These are phyloP conservation scores for Backusella australiensis DNA, from an alignment of 192 early-diverging fungal species.

Conservation along the genomic window DNA sequence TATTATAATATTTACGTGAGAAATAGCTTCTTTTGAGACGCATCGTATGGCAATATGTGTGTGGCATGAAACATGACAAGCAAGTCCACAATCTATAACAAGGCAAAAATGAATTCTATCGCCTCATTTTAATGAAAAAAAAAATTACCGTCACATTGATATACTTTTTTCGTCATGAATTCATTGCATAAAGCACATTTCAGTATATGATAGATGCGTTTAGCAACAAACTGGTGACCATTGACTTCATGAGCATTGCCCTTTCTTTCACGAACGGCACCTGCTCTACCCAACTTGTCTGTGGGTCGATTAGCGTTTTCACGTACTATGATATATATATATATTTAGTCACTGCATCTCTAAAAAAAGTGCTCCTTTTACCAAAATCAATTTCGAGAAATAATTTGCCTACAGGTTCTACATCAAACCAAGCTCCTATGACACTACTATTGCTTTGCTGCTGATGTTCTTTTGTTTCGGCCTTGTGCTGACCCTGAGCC, in stretches of 20 bases:
- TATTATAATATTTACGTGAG: not conserved
- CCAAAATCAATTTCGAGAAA: constrained; percentile 82
- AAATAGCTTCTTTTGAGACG: constrained; percentile 45
- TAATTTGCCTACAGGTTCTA: constrained; percentile 91
- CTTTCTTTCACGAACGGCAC: constrained; percentile 72
- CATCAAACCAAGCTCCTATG: constrained; percentile 77
- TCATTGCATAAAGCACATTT: constrained; percentile 94
- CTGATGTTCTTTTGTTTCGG: not conserved
- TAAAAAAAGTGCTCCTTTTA: constrained; percentile 19
- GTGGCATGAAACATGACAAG: constrained; percentile 91
- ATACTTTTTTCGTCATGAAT: constrained; percentile 86
- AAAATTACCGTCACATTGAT: constrained; percentile 81
- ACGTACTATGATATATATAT: constrained; percentile 15
- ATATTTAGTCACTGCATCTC: no score
- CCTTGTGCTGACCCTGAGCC: constrained; percentile 12
- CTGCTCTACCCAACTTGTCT: constrained; percentile 66
- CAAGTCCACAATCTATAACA: constrained; percentile 80
- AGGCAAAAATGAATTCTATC: not conserved
- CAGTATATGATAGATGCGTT: constrained; percentile 94
- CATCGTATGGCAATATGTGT: constrained; percentile 83
- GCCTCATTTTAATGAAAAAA: no score
- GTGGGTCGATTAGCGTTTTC: constrained; percentile 42
- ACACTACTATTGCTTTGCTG: constrained; percentile 34
- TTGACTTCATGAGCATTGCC: constrained; percentile 83
- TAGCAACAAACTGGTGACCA: constrained; percentile 89